Percentiles rank a stretch among this genome's conserved stretches.
Evolutionary conservation across 2,329 filamentous ascomycete genomes (phyloP).

Genomic region (Daldinia sp.): DNA sequence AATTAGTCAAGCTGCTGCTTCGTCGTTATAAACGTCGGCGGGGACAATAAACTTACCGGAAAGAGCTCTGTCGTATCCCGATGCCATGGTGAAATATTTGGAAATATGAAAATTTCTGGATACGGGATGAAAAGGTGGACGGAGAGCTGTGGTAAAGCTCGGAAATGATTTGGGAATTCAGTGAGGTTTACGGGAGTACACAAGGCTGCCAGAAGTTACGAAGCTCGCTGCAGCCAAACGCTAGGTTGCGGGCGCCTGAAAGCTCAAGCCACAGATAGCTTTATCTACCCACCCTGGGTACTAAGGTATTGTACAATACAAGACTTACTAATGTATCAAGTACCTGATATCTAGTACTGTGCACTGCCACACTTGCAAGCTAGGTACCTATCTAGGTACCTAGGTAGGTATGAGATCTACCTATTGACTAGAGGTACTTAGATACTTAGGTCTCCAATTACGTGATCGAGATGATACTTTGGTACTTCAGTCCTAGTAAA

Average conservation of each 20-base stretch:
- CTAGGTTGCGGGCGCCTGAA: conserved; percentile 3
- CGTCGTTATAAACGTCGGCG: conserved; percentile 45
- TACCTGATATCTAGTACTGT: too few relatives aligned
- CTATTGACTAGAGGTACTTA: too few relatives aligned
- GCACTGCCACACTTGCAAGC: too few relatives aligned
- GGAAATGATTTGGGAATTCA: conserved; percentile 3
- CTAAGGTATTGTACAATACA: too few relatives aligned
- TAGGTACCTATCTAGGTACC: neutral
- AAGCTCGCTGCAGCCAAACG: conserved; percentile 31
- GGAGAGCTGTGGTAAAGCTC: conserved; percentile 18
- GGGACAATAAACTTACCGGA: conserved; percentile 74
- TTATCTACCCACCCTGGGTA: too few relatives aligned
- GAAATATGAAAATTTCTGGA: conserved; percentile 13
- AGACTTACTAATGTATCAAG: too few relatives aligned
- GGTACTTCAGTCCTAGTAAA: neutral
- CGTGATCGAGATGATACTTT: neutral
- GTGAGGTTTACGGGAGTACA: conserved; percentile 6
- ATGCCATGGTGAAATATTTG: conserved; percentile 68
- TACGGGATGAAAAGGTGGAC: conserved; percentile 19
- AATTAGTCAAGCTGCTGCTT: conserved; percentile 53
- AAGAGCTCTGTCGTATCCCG: conserved; percentile 98
- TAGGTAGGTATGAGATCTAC: neutral
- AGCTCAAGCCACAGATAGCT: conserved; percentile 34
- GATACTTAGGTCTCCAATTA: neutral
- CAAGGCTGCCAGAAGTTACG: conserved; percentile 40